Conservation (phyloP, 2,329 filamentous ascomycete species). For the Chlorencoelia australis region DNA sequence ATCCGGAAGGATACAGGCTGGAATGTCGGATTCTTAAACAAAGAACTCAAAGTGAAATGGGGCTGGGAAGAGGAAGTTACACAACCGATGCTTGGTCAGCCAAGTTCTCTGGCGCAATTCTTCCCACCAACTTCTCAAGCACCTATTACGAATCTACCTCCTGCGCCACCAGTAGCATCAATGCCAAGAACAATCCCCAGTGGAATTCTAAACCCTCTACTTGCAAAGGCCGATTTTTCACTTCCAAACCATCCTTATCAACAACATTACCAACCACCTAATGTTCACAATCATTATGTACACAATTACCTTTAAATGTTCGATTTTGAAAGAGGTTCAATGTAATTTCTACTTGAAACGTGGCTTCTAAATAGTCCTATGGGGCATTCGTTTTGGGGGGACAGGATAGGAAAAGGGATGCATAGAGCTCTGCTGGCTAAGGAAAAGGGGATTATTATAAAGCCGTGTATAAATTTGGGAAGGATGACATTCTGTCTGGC, state of each 20-base stretch:
- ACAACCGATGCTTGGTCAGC: constrained; percentile 17
- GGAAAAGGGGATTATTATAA: too few species aligned
- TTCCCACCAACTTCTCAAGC: constrained; percentile 17
- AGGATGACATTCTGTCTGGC: too few species aligned
- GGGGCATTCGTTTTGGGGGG: not conserved
- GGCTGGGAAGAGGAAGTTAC: constrained; percentile 45
- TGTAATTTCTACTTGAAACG: not conserved
- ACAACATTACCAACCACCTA: constrained; percentile 68
- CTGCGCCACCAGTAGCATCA: constrained; percentile 15
- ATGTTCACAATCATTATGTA: constrained; percentile 28
- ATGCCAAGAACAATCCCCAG: constrained; percentile 19
- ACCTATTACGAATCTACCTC: constrained; percentile 15
- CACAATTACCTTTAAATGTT: constrained; percentile 20
- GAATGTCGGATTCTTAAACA: constrained; percentile 62
- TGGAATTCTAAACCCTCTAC: constrained; percentile 59
- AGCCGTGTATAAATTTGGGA: too few species aligned
- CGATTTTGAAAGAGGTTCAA: too few species aligned
- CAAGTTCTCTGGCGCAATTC: constrained; percentile 21
- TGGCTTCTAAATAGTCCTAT: not conserved
- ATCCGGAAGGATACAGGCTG: constrained; percentile 72
- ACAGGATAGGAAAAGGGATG: too few species aligned
- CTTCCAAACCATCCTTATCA: constrained; percentile 74
- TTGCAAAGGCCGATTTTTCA: constrained; percentile 63
- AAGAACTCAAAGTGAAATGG: constrained; percentile 68
- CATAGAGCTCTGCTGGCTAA: too few species aligned